Base-by-base conservation (phyloP, 2,329 filamentous ascomycete genomes). In the Zasmidium angulare region DNA sequence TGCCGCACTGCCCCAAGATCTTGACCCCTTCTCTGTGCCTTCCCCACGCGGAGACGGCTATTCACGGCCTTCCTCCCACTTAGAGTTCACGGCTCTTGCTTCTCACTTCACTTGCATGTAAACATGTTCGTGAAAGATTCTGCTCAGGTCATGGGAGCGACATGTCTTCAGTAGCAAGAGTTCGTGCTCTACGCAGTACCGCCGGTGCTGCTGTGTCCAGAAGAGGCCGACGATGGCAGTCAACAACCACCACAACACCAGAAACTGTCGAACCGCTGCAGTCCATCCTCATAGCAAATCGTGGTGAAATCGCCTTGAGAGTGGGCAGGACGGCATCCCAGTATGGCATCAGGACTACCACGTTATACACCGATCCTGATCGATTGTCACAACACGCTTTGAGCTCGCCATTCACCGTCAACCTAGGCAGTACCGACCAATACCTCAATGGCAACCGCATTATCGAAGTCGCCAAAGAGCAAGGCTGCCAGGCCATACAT, bases 371-470 rank as follows among this genome's bases (percentile, higher is more conserved):
- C 7, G 90, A 96, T 66, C 90, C 93, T 43, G 95, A 99, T 75
- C 88, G 90, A 59, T 82, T 81, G 63, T 89, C 92, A 26, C 95
- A 96, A 76, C 95, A 99, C 79, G 92, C 93, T 29, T 81, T 92
- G 59, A 89, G 89, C 68, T 93, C 91, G 23, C 89, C 90, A 1
- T 90, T 90, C 73, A 88, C 93, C 23, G 85, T 96, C 50, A 92
- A 91, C 63, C 84, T 99, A 11, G 93, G 93, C 21, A 85, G 88
- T 7, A 86, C 91, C 17, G 89, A 89, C 51, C 92, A 89, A 55
- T 99, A 99, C 74, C 86, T 99, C 46, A 93, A 99, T 74, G 93
- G 93, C 58, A 90, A 96, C 70, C 87, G 90, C 63, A 98, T 99
- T 72, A 93, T 99, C 63, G 83, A 86, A 24, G 86, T 96, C 59